Evolutionary conservation across 2,329 filamentous ascomycete species (phyloP).

Genomic region (Botryosphaeria dothidea): DNA sequence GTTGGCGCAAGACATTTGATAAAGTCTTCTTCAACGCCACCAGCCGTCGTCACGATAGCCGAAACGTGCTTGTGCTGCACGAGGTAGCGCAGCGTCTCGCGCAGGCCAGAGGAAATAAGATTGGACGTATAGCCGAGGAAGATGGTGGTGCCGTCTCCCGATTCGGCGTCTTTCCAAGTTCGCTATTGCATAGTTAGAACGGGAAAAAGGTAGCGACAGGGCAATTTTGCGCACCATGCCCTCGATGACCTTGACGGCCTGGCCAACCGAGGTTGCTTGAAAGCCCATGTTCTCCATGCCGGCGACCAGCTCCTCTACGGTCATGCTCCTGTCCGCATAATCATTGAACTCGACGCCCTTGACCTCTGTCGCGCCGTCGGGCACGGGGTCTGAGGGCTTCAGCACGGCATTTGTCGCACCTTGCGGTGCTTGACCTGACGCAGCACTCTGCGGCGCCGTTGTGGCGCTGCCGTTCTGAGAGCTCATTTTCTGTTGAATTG

Average conservation of each 20-base stretch:
- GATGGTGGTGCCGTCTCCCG: slow-evolving; percentile 79
- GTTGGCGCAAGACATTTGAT: slow-evolving; percentile 97
- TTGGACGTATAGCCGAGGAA: slow-evolving; percentile 98
- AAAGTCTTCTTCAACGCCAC: slow-evolving; percentile 94
- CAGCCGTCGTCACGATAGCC: slow-evolving; percentile 91
- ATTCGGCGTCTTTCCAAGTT: slow-evolving; percentile 78
- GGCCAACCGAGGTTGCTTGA: slow-evolving; percentile 76
- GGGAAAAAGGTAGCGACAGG: background rate
- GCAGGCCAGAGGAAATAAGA: slow-evolving; percentile 90
- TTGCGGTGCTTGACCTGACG: slow-evolving; percentile 36
- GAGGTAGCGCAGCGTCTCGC: slow-evolving; percentile 88
- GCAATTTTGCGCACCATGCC: slow-evolving; percentile 70
- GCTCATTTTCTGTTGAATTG: slow-evolving; percentile 13
- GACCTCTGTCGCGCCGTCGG: slow-evolving; percentile 75
- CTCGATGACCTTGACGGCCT: slow-evolving; percentile 90
- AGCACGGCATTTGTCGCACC: slow-evolving; percentile 75
- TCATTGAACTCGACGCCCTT: slow-evolving; percentile 91
- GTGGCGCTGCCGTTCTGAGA: slow-evolving; percentile 8
- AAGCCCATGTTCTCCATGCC: slow-evolving; percentile 87
- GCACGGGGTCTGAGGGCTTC: slow-evolving; percentile 79
- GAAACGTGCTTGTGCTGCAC: slow-evolving; percentile 92
- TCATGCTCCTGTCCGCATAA: slow-evolving; percentile 72
- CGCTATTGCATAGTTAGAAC: slow-evolving; percentile 50
- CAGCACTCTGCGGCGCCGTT: background rate
- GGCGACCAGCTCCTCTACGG: slow-evolving; percentile 78